phyloP scores from a whole-genome alignment of 352 stramenopile species.

The Phytophthora crassamura region DNA sequence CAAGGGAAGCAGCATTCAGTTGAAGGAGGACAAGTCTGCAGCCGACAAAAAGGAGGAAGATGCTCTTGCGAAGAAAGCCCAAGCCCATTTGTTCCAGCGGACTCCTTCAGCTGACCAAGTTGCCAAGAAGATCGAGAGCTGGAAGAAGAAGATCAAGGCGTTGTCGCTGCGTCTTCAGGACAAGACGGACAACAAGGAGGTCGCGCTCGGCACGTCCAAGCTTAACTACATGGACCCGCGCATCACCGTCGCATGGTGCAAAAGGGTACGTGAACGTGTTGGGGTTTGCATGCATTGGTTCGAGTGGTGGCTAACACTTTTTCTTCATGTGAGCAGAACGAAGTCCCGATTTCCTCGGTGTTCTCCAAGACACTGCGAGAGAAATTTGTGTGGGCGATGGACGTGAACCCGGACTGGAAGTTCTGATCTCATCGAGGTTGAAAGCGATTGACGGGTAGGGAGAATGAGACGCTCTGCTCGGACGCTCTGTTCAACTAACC shows the following conservation, averaged over 20 bases:
- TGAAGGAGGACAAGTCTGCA: constrained; percentile 87
- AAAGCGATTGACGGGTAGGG: not conserved
- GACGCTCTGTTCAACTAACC: too few relatives aligned
- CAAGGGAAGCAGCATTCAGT: constrained; percentile 90
- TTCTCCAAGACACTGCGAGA: constrained; percentile 99
- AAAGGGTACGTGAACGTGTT: constrained; percentile 95
- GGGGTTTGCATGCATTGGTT: not conserved
- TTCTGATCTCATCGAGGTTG: constrained; percentile 75
- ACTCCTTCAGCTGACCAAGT: constrained; percentile 93
- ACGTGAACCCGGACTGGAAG: constrained; percentile 95
- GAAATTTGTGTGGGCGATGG: constrained; percentile 99
- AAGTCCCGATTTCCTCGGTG: constrained; percentile 97
- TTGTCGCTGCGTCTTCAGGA: constrained; percentile 95
- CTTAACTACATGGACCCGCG: constrained; percentile 99
- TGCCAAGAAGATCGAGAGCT: constrained; percentile 94
- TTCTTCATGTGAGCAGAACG: constrained; percentile 62
- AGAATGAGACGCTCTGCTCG: not conserved
- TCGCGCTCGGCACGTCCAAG: constrained; percentile 99
- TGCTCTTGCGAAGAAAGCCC: constrained; percentile 89
- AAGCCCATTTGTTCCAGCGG: constrained; percentile 95
- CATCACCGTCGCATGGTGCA: constrained; percentile 99
- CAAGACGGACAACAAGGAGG: constrained; percentile 99
- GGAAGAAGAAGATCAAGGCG: constrained; percentile 94
- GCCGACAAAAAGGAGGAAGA: constrained; percentile 90
- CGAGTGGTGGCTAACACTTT: constrained; percentile 6